Conservation (phyloP, 139 green algal genomes). For the Chlorella sp. region DNA sequence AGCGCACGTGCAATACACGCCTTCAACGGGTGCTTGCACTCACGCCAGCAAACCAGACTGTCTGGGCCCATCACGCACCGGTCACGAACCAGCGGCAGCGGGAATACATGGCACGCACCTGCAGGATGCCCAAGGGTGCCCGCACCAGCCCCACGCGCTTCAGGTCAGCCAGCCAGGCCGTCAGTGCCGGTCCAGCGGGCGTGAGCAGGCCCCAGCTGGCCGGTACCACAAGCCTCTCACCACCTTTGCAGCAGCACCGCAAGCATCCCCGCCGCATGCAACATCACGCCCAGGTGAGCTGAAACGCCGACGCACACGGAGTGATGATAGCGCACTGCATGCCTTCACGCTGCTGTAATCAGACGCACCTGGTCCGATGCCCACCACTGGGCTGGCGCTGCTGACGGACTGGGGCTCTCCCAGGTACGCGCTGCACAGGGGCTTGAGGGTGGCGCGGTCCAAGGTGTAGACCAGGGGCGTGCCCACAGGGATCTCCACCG, state of each 20-base stretch:
- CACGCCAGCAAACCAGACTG: too few relatives aligned
- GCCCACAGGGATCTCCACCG: constrained; percentile 23
- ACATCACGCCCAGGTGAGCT: background rate
- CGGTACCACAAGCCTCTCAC: background rate
- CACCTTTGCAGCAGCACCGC: background rate
- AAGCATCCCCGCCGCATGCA: background rate
- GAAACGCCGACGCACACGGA: background rate
- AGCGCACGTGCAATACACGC: too few relatives aligned
- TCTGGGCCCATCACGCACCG: too few relatives aligned
- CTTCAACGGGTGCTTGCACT: too few relatives aligned
- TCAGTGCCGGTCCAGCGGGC: background rate
- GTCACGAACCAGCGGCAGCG: too few relatives aligned
- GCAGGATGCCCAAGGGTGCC: background rate
- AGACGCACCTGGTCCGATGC: background rate
- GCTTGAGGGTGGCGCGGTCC: constrained; percentile 7
- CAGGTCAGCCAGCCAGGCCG: background rate
- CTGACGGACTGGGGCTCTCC: constrained; percentile 12
- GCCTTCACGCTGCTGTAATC: background rate
- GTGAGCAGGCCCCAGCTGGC: background rate
- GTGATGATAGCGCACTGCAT: background rate
- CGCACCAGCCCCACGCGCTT: background rate
- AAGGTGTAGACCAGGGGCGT: constrained; percentile 24
- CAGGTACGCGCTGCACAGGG: constrained; percentile 17
- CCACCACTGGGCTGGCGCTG: background rate
- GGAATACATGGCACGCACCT: background rate